Conservation (phyloP, 495 filamentous ascomycete species). For the Neurospora sp. region DNA sequence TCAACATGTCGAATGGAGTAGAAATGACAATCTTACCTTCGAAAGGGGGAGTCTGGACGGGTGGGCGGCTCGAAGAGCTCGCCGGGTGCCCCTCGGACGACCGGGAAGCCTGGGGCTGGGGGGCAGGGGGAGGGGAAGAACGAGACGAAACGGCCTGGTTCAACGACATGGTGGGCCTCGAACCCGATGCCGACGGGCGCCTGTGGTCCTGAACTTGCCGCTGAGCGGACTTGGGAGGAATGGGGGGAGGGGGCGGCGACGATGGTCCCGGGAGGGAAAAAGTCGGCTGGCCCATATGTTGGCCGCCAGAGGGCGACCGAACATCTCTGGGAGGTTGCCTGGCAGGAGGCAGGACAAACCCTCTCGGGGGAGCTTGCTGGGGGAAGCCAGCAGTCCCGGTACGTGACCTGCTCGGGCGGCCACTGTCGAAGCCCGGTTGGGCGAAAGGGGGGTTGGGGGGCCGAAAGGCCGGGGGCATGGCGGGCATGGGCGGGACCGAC, state of each 20-base stretch:
- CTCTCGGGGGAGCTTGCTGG: neutral
- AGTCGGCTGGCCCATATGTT: neutral
- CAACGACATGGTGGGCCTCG: neutral
- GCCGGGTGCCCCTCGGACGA: neutral
- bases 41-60: neutral
- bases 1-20: too few relatives aligned
- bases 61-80: neutral
- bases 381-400: neutral
- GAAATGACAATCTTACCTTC: too few relatives aligned
- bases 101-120: neutral
- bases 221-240: neutral
- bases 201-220: neutral
- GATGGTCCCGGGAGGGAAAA: neutral
- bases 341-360: neutral
- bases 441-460: neutral
- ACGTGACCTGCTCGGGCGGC: neutral
- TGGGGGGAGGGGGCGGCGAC: neutral
- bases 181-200: neutral
- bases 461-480: neutral
- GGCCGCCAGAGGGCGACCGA: neutral
- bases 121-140: neutral
- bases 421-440: neutral
- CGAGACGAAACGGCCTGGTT: neutral
- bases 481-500: neutral
- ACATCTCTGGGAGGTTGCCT: neutral